Base-by-base conservation (phyloP, 352 stramenopile genomes). In the Phytophthora litchii region DNA sequence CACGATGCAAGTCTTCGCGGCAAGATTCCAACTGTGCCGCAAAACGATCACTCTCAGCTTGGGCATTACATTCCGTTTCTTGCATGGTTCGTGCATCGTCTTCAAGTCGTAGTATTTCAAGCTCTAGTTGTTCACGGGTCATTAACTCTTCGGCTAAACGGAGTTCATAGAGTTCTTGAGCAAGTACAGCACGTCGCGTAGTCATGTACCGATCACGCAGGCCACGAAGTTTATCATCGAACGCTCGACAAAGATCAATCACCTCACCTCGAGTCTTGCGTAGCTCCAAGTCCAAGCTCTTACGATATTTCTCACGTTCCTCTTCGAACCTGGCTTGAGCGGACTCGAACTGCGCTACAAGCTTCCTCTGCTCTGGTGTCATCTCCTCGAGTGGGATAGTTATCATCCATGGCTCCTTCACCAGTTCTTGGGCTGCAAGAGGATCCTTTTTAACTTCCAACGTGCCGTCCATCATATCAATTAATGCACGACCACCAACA, bases 401-500 rank as follows among this genome's bases (percentile, higher is more conserved):
- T 36, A 97, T 32, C 85, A 98, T 97, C 92, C 92, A 98, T 31
- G 74, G 64, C 43, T 94, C 84, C 37, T 95, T 92, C 25, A 89
- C 76, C 7, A 85, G 54, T 23, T 76, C 78, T 23, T 91, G 73
- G 0, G 74, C 74, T 4, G 82, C 79, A 1, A 88, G 57, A 8
- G 70, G 75, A 17, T 97, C 89, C 49, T 94, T 96, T 54, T 94
- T 95, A 2, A 82, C 78, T 53, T 98, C 92, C 9, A 98, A 72
- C 25, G 92, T 98, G 20, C 92, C 93, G 64, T 97, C 74, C 93
- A 98, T 98, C 93, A 98, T 98, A 50, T 97, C 91, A 0, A 80
- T 54, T 4, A 97, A 64, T 5, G 88, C 91, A 2, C 91, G 88
- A 0, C 78, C 79, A 0, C 80, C 75, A 4, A 91, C 83, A 54